Percentiles rank a stretch among this genome's conserved stretches.
These are phyloP conservation scores for Eleusine coracana DNA, from an alignment of 176 grass and related monocot genomes.

Conservation along the genomic window DNA sequence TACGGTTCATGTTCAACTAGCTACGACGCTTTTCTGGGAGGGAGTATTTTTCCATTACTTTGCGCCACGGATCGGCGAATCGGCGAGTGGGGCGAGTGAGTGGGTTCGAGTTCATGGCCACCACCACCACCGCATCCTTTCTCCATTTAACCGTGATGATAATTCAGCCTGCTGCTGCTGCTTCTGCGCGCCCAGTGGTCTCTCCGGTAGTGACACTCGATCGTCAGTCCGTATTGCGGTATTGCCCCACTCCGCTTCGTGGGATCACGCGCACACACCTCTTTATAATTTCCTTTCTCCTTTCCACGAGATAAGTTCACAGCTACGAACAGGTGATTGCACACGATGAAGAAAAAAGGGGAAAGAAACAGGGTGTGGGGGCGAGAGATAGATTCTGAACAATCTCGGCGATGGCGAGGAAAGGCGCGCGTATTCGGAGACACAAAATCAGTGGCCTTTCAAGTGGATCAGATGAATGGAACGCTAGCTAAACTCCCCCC, in stretches of 20 bases:
- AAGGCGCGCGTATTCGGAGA: not conserved
- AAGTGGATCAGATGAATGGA: constrained; percentile 24
- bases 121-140: not conserved
- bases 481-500: constrained; percentile 16
- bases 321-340: not conserved
- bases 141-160: not conserved
- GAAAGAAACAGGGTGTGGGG: not conserved
- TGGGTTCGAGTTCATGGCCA: constrained; percentile 28
- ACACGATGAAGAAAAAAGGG: not conserved
- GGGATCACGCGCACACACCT: constrained; percentile 5
- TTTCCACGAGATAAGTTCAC: constrained; percentile 37
- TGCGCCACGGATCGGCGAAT: not conserved
- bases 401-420: constrained; percentile 26
- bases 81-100: not conserved
- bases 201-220: constrained; percentile 11
- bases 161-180: not conserved
- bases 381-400: constrained; percentile 10
- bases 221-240: constrained; percentile 8
- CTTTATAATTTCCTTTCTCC: not conserved
- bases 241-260: constrained; percentile 13
- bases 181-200: not conserved
- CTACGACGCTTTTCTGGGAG: not conserved
- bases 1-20: constrained; percentile 21
- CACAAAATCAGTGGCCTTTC: constrained; percentile 27
- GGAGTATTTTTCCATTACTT: not conserved